Base-by-base conservation (phyloP, 768 basidiomycete genomes). In the Auriculariales sp. region DNA sequence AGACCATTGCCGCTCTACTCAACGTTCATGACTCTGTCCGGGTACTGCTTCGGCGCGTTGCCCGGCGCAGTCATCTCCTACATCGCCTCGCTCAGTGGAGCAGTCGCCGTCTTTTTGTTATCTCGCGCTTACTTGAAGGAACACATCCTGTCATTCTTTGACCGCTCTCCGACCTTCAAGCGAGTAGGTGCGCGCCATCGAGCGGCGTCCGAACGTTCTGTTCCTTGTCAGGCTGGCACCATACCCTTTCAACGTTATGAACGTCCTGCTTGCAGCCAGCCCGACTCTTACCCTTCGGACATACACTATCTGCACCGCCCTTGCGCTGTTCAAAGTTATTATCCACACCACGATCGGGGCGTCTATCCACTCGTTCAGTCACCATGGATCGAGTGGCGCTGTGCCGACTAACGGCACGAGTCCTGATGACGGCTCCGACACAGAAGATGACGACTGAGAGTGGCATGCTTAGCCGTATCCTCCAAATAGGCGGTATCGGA, bases 221-320 rank as follows among this genome's bases (percentile, higher is more conserved):
- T 90, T 94, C 69, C 77, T 94, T 53, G 87, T 95, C 57, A 83
- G 92, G 46, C 72, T 92, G 49, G 90, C 86, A n/a, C 88, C 88
- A 3, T 89, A 90, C 61, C 87, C 84, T 0, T 89, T 85, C 69
- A 94, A 94, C 67, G 85, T 94, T 59, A 88, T 94, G 80, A 95
- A 94, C 68, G 87, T 84, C 59, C 78, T 95, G 45, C 75, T 95
- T 45, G 90, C 92, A 6, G 86, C 88, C 2, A 79, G 85, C n/a
- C 81, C 81, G 28, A 78, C 82, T 4, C 77, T 93, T 56, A 81
- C 81, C 3, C 71, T 92, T 54, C 71, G 72, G 54, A 88, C 85
- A 24, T 91, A 90, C 68, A 76, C 79, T 33, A 60, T 76, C 46
- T 83, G 85, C 70, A 90, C 92, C 22, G 81, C 81, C 12, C 71